Base-by-base conservation (phyloP, 345 rosid species). In the Hirschfeldia incana region DNA sequence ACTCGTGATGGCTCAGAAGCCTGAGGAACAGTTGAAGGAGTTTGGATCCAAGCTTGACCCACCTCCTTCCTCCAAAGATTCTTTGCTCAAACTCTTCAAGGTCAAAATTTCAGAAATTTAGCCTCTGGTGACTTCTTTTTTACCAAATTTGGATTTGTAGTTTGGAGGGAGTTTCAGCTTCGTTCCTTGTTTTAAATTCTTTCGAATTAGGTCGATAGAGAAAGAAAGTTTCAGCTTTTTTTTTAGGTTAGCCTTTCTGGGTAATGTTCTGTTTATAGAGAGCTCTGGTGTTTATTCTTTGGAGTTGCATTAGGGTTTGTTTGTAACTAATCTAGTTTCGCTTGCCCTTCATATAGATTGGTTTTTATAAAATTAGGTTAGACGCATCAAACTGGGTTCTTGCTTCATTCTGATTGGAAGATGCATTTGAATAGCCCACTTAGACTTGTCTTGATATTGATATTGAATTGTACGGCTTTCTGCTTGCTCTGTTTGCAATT, bases 1-100 rank as follows among this genome's bases (percentile, higher is more conserved):
- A 11, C 6, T 65, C 58, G 78, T 12, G 73, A 94, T 92, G 99
- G 88, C 87, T 5, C 85, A 80, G 57, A 89, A 87, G 88, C 85
- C 86, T n/a, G 87, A 87, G 77, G 86, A 78, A 70, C 91, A 84
- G 86, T 85, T 95, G 46, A 85, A 75, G 85, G 97, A 90, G 83
- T 72, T 93, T 73, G 99, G 99, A 91, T 91, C 97, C 76, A 91
- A 87, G 89, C 96, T 95, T 77, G 88, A 87, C 61, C 72, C 88
- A 27, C 92, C 84, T 81, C 93, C 96, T 58, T 49, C 92, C 34
- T 37, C 92, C 64, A 88, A 91, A 76, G 99, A 95, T 78, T 85
- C 89, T 8, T 86, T 95, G 77, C 80, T 90, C 67, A 90, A 87
- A 88, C 97, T 95, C 76, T 84, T 95, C 16, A 89, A 91, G 99